Conservation (phyloP, 2,329 filamentous ascomycete genomes). For the Aspergillus vadensis region DNA sequence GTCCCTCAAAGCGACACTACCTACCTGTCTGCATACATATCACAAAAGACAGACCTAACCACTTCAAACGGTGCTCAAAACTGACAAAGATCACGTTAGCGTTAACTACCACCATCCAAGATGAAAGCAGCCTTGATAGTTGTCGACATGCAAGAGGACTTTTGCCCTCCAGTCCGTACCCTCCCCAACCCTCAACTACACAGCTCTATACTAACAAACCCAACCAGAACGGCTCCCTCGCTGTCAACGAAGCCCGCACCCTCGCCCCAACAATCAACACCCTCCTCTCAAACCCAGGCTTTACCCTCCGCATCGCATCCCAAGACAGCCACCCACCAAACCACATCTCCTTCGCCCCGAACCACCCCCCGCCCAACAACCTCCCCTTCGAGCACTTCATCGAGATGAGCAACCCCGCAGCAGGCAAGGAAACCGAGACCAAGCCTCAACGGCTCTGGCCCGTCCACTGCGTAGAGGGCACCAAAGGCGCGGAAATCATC, state of each 20-base stretch:
- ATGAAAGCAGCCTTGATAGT: slow-evolving; percentile 64
- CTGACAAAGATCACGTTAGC: too few species aligned
- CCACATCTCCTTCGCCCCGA: slow-evolving; percentile 87
- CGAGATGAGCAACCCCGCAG: slow-evolving; percentile 56
- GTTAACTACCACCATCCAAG: background rate
- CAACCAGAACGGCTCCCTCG: slow-evolving; percentile 74
- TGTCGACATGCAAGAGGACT: slow-evolving; percentile 92
- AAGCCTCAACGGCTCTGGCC: slow-evolving; percentile 81
- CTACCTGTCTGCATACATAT: background rate
- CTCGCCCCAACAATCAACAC: slow-evolving; percentile 72
- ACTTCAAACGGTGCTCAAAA: too few species aligned
- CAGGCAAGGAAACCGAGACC: slow-evolving; percentile 58
- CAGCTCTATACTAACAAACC: slow-evolving; percentile 1
- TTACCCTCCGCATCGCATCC: slow-evolving; percentile 77
- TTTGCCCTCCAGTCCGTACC: slow-evolving; percentile 76
- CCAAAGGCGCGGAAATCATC: slow-evolving; percentile 71
- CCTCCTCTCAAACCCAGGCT: slow-evolving; percentile 68
- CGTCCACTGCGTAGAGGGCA: slow-evolving; percentile 79
- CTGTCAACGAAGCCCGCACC: slow-evolving; percentile 71
- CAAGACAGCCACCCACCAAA: slow-evolving; percentile 83
- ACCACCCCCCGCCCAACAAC: slow-evolving; percentile 66
- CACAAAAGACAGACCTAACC: background rate
- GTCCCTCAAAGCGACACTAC: background rate
- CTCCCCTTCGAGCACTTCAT: slow-evolving; percentile 67
- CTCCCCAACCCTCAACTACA: slow-evolving; percentile 2